Evolutionary conservation across 768 basidiomycete genomes (phyloP), one percentile per base, ranked within the genome.

Genomic region (Sporobolomyces roseus): DNA sequence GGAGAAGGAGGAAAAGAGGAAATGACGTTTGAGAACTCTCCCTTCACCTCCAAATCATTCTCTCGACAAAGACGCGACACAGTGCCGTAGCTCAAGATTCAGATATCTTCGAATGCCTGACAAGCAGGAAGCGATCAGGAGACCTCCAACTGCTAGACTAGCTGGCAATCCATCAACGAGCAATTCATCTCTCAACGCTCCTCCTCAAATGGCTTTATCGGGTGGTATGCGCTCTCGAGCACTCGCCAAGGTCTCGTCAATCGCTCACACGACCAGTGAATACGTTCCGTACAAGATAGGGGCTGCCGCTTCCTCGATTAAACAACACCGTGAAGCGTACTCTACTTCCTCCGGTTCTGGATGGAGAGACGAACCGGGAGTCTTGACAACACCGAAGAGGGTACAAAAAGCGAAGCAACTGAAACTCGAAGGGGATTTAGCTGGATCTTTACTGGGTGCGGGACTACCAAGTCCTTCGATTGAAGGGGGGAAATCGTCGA

Each of bases 191-290:
- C n/a, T n/a, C n/a, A n/a, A n/a, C n/a, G n/a, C n/a, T n/a, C n/a
- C n/a, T n/a, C n/a, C n/a, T n/a, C n/a, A n/a, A n/a, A n/a, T n/a
- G n/a, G n/a, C n/a, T n/a, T n/a, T n/a, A n/a, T n/a, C n/a, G n/a
- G n/a, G n/a, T n/a, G n/a, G n/a, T n/a, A n/a, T n/a, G n/a, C n/a
- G n/a, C n/a, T n/a, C n/a, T n/a, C n/a, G n/a, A n/a, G 56, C 56
- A 29, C 56, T 58, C 56, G 56, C 56, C 5, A 58, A 58, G 23
- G 56, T 58, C 4, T 58, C 56, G 10, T 58, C 56, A 21, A 58
- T 58, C 38, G 56, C 56, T 3, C 56, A 58, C 21, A 58, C 56
- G 41, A 58, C 56, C 21, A 58, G 45, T 23, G 56, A 45, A 27
- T 58, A 41, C 29, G 38, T 41, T 21, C 41, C 56, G 2, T 41